phyloP scores from a whole-genome alignment of 108 stramenopile species.

The Chaetoceros muelleri region DNA sequence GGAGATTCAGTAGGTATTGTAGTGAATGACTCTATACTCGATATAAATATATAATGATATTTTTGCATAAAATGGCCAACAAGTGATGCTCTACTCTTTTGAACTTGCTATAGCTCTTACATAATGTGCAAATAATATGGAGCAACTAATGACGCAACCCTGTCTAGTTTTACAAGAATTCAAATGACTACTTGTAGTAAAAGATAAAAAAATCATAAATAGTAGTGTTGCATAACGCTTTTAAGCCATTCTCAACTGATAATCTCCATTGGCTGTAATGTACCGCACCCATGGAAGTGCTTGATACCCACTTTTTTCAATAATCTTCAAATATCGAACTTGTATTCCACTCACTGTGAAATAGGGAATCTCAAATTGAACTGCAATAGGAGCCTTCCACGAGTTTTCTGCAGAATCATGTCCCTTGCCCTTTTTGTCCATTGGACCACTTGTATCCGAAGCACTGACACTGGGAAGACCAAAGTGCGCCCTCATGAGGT shows the following conservation, averaged over 20 bases:
- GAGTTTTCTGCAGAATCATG: conserved; percentile 56
- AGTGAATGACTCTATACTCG: too few relatives aligned
- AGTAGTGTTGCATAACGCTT: too few relatives aligned
- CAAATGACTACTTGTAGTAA: too few relatives aligned
- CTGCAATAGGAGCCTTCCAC: conserved; percentile 90
- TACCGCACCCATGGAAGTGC: conserved; percentile 99
- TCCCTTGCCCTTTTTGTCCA: conserved; percentile 40
- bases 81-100: too few relatives aligned
- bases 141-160: too few relatives aligned
- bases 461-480: conserved; percentile 93
- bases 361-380: conserved; percentile 99
- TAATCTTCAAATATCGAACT: conserved; percentile 98
- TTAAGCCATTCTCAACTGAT: conserved; percentile 95
- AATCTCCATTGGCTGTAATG: conserved; percentile 98
- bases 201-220: too few relatives aligned
- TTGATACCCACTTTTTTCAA: conserved; percentile 98
- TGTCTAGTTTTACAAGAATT: too few relatives aligned
- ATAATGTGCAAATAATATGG: too few relatives aligned
- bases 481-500: conserved; percentile 98
- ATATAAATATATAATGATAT: too few relatives aligned
- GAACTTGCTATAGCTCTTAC: too few relatives aligned
- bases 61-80: too few relatives aligned
- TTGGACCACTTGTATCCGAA: conserved; percentile 55
- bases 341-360: conserved; percentile 99
- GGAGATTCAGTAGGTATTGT: too few relatives aligned